These are phyloP conservation scores for Penicillium occitanis DNA, from an alignment of 2,329 filamentous ascomycete species.

Conservation along the genomic window DNA sequence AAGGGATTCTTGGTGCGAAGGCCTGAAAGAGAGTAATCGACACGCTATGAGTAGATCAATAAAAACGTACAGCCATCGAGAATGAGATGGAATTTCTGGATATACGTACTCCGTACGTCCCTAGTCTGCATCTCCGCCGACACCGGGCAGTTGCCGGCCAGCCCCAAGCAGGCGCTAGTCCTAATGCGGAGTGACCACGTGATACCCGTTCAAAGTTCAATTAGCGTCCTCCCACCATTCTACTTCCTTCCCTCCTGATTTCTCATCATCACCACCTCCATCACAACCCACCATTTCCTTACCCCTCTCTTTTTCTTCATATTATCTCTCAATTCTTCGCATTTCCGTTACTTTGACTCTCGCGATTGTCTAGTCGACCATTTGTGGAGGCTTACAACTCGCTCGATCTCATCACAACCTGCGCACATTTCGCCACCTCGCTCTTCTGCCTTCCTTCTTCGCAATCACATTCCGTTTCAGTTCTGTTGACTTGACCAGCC, in stretches of 20 bases:
- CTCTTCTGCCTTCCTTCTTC: neutral
- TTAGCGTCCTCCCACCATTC: neutral
- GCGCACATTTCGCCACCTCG: slow-evolving; percentile 8
- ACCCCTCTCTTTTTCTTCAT: neutral
- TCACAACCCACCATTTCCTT: neutral
- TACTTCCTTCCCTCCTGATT: neutral
- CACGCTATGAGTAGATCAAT: neutral
- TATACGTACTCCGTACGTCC: too few species aligned
- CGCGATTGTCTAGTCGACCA: neutral
- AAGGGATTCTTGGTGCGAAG: slow-evolving; percentile 75
- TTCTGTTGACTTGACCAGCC: slow-evolving; percentile 3
- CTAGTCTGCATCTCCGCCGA: neutral
- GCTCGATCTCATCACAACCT: neutral
- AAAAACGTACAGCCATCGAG: neutral
- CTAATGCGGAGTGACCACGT: neutral
- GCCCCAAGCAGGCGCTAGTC: neutral
- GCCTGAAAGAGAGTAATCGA: slow-evolving; percentile 58
- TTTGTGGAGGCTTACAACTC: neutral
- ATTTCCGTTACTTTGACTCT: neutral
- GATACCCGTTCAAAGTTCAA: neutral
- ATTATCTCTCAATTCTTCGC: neutral
- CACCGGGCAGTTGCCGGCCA: neutral
- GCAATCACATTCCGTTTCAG: slow-evolving; percentile 1
- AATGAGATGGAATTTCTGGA: neutral
- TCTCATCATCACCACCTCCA: neutral